These are phyloP conservation scores for Lepidium africanum DNA, from an alignment of 345 rosid species.

Conservation along the genomic window DNA sequence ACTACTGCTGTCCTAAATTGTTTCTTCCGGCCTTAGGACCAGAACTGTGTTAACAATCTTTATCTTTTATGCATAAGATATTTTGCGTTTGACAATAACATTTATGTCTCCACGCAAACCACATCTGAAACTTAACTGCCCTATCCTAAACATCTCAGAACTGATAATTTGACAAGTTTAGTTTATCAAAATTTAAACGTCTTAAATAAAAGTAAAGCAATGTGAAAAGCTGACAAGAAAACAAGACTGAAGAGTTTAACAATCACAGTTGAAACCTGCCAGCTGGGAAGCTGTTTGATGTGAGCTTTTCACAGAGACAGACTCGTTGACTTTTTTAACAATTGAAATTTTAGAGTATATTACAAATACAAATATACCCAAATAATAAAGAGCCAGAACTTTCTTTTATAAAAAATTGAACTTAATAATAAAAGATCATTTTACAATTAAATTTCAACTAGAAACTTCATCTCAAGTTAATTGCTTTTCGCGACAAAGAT, in stretches of 20 bases:
- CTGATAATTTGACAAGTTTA: not conserved
- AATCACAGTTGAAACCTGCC: slow-evolving; percentile 14
- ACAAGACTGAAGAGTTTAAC: slow-evolving; percentile 9
- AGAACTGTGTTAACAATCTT: no score
- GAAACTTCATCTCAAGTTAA: not conserved
- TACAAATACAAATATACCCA: not conserved
- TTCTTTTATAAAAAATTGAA: not conserved
- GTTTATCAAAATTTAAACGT: not conserved
- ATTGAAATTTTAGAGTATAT: not conserved
- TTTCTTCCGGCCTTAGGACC: no score
- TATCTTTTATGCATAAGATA: no score
- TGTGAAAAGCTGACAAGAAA: slow-evolving; percentile 11
- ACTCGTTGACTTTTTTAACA: slow-evolving; percentile 13
- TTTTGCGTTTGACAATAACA: no score
- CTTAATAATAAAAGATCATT: not conserved
- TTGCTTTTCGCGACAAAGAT: not conserved
- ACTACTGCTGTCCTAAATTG: no score
- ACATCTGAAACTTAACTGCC: not conserved
- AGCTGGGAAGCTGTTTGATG: slow-evolving; percentile 20
- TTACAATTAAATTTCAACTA: not conserved
- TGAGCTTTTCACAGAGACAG: slow-evolving; percentile 17
- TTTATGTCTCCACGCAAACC: not conserved
- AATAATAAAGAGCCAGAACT: not conserved
- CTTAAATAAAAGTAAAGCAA: not conserved
- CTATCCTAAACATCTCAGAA: not conserved